Percentiles rank a stretch among this genome's conserved stretches.
These are phyloP conservation scores for Zizania palustris DNA, from an alignment of 202 grass and related monocot species.

Conservation along the genomic window DNA sequence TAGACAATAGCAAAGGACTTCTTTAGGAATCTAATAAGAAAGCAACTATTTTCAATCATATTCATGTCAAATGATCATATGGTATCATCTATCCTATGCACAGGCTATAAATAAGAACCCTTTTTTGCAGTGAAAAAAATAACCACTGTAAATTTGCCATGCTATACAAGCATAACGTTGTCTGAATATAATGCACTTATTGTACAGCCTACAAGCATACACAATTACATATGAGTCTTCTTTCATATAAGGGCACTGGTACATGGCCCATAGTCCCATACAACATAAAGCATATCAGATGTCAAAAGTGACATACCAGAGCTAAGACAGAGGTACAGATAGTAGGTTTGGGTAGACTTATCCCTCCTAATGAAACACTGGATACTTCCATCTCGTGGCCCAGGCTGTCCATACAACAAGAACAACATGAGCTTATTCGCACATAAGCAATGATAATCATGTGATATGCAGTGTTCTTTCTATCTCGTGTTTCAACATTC, in stretches of 20 bases:
- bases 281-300: conserved; percentile 6
- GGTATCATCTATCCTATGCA: not conserved
- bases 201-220: conserved; percentile 1
- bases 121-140: not conserved
- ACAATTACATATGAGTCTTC: not conserved
- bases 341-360: conserved; percentile 87
- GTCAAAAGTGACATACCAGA: conserved; percentile 50
- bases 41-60: conserved; percentile 12
- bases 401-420: conserved; percentile 59
- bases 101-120: not conserved
- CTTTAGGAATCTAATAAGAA: conserved; percentile 11
- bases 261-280: not conserved
- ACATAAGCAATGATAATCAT: not conserved
- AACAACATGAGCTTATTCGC: conserved; percentile 34
- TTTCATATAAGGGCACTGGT: not conserved
- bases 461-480: not conserved
- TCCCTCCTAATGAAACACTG: conserved; percentile 97
- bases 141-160: not conserved
- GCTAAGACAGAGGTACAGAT: conserved; percentile 78
- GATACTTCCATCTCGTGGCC: conserved; percentile 72
- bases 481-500: conserved; percentile 3
- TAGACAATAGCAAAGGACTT: conserved; percentile 11
- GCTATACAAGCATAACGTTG: not conserved
- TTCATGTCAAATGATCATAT: conserved; percentile 23
- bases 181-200: not conserved